phyloP scores from a whole-genome alignment of 176 grass and related monocot species.

The Avena insularis region DNA sequence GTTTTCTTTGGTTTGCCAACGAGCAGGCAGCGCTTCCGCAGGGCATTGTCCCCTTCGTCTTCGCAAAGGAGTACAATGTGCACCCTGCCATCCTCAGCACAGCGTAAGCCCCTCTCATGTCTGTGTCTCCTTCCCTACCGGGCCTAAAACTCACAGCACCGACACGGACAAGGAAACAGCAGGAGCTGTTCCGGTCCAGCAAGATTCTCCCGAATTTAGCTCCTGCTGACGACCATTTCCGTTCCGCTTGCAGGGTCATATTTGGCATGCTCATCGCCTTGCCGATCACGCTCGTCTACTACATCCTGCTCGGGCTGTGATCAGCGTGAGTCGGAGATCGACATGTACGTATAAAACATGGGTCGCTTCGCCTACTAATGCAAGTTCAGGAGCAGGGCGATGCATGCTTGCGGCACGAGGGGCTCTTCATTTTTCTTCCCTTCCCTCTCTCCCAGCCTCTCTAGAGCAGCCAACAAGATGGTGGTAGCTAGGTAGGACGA shows the following conservation, averaged over 20 bases:
- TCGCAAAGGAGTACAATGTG: slow-evolving; percentile 97
- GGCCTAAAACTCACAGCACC: not conserved
- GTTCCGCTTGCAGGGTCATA: slow-evolving; percentile 69
- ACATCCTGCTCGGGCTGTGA: slow-evolving; percentile 90
- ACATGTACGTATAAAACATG: slow-evolving; percentile 37
- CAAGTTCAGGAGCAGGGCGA: not conserved
- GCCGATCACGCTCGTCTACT: slow-evolving; percentile 92
- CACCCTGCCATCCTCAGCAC: slow-evolving; percentile 98
- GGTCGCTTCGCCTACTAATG: not conserved
- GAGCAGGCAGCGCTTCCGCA: slow-evolving; percentile 89
- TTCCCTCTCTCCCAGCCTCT: not conserved
- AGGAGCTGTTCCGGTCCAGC: slow-evolving; percentile 39
- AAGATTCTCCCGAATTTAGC: slow-evolving; percentile 35
- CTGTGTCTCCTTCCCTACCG: too few relatives aligned
- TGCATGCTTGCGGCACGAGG: slow-evolving; percentile 34
- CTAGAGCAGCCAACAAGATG: slow-evolving; percentile 39
- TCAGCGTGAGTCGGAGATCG: too few relatives aligned
- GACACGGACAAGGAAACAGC: slow-evolving; percentile 28
- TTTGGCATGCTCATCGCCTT: slow-evolving; percentile 93
- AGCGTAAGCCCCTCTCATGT: slow-evolving; percentile 58
- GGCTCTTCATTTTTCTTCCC: not conserved
- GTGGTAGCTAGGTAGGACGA: slow-evolving; percentile 50
- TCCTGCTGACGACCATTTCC: slow-evolving; percentile 3
- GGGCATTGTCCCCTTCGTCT: slow-evolving; percentile 99
- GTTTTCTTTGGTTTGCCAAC: not conserved